Base-by-base conservation (phyloP, 2,329 filamentous ascomycete genomes). In the Ophiosphaerella narmari region DNA sequence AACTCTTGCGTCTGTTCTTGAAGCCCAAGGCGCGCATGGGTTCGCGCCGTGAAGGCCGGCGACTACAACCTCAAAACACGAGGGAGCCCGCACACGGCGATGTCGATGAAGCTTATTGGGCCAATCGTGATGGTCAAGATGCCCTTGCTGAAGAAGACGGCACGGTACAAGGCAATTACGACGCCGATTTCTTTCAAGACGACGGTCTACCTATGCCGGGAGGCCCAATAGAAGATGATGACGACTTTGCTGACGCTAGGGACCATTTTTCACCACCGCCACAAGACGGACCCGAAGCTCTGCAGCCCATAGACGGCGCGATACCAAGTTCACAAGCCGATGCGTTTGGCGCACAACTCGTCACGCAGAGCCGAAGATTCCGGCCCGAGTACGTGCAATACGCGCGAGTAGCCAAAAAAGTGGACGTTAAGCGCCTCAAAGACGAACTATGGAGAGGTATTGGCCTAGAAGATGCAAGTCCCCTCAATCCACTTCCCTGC, bases 111-210 rank as follows among this genome's bases (percentile, higher is more conserved):
- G 92, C 89, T 16, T 97, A 96, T 77, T 99, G 94, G 91, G 94
- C 94, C 5, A 82, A 84, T 67, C 64, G 71, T 59, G 58, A 68
- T 24, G 59, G 61, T 31, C 63, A 71, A 34, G 67, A 71, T 3
- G 46, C 59, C 45, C 46, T 59, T 54, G 58, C 64, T 69, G 56
- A 78, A 43, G 86, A 87, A 21, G 85, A 85, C 38, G 82, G 78
- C 3, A 81, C 76, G 1, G 72, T 82, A 2, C 80, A 85, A 61
- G 92, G 92, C 53, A 87, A 95, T 68, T 99, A 97, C 74, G 91
- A 97, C 71, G 93, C 94, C 51, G 89, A 97, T 73, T 99, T 97
- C 82, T 99, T 97, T 78, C 88, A 94, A 65, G 94, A 97, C 66
- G 90, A 93, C 62, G 87, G 83, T 1, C 77, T 92, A 57, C 86